Evolutionary conservation across 257 asterid genomes (phyloP).

Genomic region (Forsythia suspensa): DNA sequence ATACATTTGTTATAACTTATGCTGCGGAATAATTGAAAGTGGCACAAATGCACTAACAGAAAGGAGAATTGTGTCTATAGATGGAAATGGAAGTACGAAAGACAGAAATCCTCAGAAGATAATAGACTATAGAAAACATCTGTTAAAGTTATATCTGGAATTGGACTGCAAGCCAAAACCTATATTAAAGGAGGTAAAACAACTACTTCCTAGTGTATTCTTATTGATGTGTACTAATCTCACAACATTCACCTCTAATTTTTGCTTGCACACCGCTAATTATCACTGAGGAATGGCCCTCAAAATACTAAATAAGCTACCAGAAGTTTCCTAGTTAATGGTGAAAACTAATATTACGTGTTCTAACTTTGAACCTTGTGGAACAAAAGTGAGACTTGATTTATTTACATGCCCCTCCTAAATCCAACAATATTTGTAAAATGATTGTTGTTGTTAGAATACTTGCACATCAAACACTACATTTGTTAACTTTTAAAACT

Average conservation of each 20-base stretch:
- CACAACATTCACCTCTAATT: background rate
- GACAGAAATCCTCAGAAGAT: background rate
- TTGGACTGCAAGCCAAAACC: background rate
- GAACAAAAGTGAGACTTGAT: background rate
- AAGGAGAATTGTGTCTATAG: background rate
- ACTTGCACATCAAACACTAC: background rate
- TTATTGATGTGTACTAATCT: background rate
- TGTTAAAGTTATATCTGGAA: background rate
- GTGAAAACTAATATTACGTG: background rate
- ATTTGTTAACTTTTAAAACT: background rate
- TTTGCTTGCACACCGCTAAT: background rate
- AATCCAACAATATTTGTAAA: background rate
- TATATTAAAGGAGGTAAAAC: no score
- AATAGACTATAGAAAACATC: background rate
- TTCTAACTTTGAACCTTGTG: background rate
- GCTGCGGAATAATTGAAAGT: background rate
- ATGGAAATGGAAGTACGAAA: background rate
- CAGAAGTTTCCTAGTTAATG: no score
- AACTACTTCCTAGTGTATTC: background rate
- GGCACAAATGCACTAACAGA: background rate
- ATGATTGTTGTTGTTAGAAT: background rate
- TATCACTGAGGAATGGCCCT: background rate
- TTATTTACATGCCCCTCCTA: background rate
- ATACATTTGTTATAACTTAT: background rate
- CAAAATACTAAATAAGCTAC: no score